Base-by-base conservation (phyloP, 148 eudicot genomes). In the Selenicereus undatus region DNA sequence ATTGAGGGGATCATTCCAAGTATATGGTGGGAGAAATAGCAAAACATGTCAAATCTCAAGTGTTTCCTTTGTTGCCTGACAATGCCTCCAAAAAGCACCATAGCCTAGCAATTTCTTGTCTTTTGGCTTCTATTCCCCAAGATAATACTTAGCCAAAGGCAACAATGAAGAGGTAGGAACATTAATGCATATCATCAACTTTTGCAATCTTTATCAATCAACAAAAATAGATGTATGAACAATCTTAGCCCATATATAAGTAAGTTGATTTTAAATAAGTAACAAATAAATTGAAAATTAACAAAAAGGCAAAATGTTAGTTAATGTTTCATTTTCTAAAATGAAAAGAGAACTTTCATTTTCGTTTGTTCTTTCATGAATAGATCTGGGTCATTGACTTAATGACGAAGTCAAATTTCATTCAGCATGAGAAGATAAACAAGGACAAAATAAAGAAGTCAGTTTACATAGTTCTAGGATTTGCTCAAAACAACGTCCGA, bases 31-130 rank as follows among this genome's bases (percentile, higher is more conserved):
- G 29, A 64, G 68, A 64, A 17, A 64, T 6, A 48, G 52, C 52
- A 48, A 48, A 48, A 48, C 13, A 64, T n/a, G 68, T 64, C 68
- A 64, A 64, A 64, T 43, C 76, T 14, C 81, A 52, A 79, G 54
- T 72, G 81, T 79, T 32, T 79, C 56, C 76, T 71, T 54, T 79
- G 76, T 79, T 79, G 58, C 72, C 73, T 80, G 60, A 73, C 60
- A 18, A 73, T 14, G 8, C 45, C 56, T 54, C 48, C 64, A 5
- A 39, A 32, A 73, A 73, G 42, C 77, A 80, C 39, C 77, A 60
- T 58, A 80, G 45, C 39, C 39, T 42, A 73, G 58, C 60, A 80
- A 80, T 62, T 36, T 72, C 62, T 16, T 73, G 64, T 79, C 76
- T 17, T 78, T 56, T 54, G 72, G 58, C 4, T 78, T 7, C 27